Base-by-base conservation (phyloP, 2,329 filamentous ascomycete species). In the Tothia fuscella region DNA sequence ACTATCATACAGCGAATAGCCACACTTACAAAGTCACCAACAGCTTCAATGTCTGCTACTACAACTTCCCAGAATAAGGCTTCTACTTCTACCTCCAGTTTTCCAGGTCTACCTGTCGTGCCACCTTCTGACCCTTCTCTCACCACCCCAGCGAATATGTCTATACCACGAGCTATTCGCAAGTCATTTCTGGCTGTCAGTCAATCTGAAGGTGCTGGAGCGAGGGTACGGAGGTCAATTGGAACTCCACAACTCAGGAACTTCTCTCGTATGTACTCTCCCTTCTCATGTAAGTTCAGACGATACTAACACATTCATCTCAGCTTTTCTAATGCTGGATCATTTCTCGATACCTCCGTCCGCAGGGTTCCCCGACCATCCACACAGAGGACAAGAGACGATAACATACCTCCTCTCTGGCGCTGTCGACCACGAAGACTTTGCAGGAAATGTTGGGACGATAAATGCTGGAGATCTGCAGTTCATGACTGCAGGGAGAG, bases 321-420 rank as follows among this genome's bases (percentile, higher is more conserved):
- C 28, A n/a, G 4, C 34, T 10, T 93, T 93, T 63, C 69, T 93
- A 34, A 91, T 93, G 84, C 80, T 93, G 35, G 89, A 96, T 58
- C 84, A 95, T 66, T 95, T 95, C 67, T 75, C 71, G 42, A 76
- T 91, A 52, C 74, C 76, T 41, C 78, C 80, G 2, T 85, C 83
- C 45, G 82, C 87, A 7, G 88, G 88, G 0, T 95, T 95, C 58
- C 87, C 88, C 1, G 88, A 95, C 57, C 88, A 95, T 55, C 76
- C 76, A 0, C 78, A 82, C 48, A 7, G 38, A 21, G 87, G 88
- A 29, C 86, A 93, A 61, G 85, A 94, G 53, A 82, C 78, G 13
- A 91, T 94, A 57, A 94, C 87, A 1, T 95, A 95, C 59, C 70
- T 96, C 22, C 71, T 96, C n/a, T 65, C 73, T 12, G 89, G 89